Evolutionary conservation across 1,139 yeast species (phyloP), one percentile per base, ranked within the genome.

Genomic region (Candida tetrigidarum): DNA sequence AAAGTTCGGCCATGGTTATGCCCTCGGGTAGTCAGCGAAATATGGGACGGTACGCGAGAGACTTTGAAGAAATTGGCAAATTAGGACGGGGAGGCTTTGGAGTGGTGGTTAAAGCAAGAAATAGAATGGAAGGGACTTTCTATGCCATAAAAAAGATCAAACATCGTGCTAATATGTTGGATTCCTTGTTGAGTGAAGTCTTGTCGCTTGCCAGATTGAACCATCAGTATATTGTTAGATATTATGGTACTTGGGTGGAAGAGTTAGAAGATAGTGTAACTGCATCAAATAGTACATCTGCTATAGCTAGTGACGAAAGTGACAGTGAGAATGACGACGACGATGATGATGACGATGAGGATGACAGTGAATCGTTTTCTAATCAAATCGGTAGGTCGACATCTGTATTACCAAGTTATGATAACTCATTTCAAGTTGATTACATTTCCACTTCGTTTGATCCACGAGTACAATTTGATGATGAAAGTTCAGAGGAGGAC

Each of bases 61-160:
- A 95, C 60, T 95, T 95, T 63, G 99, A 93, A 63, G 99, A 93
- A 61, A 86, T 91, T 37, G 95, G 95, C 0, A 80, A 83, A 19
- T 67, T 95, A n/a, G 99, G 99, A 2, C 83, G 85, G 56, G 99
- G 99, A 27, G 99, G 96, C 0, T 95, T 86, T 68, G 99, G 99
- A 7, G 97, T 92, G 61, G 99, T 95, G 10, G 97, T 93, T 14
- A 92, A 92, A 58, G 99, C 95, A 0, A 75, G 99, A 50, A 92
- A 91, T 62, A 80, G 92, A 50, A 78, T 93, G 52, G 99, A 95
- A 60, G 98, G 99, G 16, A 79, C 97, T 5, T 88, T 87, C 56
- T 95, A 95, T 64, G 99, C 99, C 0, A 83, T 95, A 49, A 95
- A 95, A 60, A 92, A 91, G 58, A 87, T 95, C 44, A 83, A 86